These are phyloP conservation scores for Pterula multifida DNA, from an alignment of 1,284 basidiomycete species.

Conservation along the genomic window DNA sequence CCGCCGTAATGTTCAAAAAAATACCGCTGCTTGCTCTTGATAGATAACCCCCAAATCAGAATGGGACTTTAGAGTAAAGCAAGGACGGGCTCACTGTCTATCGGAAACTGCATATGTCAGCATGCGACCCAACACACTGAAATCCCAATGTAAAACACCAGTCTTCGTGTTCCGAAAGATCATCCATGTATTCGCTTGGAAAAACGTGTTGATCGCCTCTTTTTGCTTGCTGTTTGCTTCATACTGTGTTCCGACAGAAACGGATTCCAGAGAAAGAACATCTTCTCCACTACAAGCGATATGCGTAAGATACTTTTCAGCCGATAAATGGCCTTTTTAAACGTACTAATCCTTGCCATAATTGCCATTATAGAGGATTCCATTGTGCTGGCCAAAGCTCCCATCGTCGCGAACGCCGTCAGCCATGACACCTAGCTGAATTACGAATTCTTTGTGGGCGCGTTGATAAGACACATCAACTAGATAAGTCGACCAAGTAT, in stretches of 20 bases:
- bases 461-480: neutral
- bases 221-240: conserved; percentile 7
- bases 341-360: conserved; percentile 21
- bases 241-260: neutral
- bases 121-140: conserved; percentile 33
- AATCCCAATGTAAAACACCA: conserved; percentile 33
- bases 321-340: too few species aligned
- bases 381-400: conserved; percentile 48
- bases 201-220: conserved; percentile 24
- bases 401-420: conserved; percentile 58
- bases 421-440: conserved; percentile 28
- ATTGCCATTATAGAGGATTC: conserved; percentile 53
- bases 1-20: conserved; percentile 42
- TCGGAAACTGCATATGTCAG: conserved; percentile 15
- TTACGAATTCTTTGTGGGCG: conserved; percentile 26
- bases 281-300: neutral
- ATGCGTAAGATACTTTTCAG: neutral
- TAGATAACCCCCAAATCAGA: too few species aligned
- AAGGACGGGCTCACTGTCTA: neutral
- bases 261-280: neutral
- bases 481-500: neutral
- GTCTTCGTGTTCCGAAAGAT: conserved; percentile 31
- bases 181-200: conserved; percentile 35
- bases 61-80: neutral
- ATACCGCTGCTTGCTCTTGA: conserved; percentile 44